Percentiles rank a stretch among this genome's conserved stretches.
These are phyloP conservation scores for Calophaca sinica DNA, from an alignment of 306 rosid genomes.

Conservation along the genomic window DNA sequence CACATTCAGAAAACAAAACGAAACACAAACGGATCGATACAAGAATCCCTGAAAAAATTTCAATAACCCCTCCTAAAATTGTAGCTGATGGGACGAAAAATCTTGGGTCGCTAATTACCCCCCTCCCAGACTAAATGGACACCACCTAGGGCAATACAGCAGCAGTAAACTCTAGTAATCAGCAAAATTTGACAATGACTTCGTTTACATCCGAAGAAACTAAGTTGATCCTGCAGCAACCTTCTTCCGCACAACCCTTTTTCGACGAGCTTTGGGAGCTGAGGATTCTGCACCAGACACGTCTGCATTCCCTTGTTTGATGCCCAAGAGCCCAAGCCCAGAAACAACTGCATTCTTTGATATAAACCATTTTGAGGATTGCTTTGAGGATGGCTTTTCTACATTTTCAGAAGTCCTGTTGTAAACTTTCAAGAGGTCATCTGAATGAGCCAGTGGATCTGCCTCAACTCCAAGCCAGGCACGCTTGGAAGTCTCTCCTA, in stretches of 20 bases:
- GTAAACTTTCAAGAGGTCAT: conserved; percentile 79
- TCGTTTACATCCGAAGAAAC: conserved; percentile 34
- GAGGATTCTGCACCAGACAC: conserved; percentile 59
- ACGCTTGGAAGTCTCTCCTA: conserved; percentile 91
- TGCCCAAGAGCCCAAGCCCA: conserved; percentile 97
- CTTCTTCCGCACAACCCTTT: conserved; percentile 87
- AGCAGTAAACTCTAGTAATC: conserved; percentile 38
- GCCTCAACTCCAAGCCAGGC: conserved; percentile 99
- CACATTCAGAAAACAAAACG: conserved; percentile 28
- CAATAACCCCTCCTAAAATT: conserved; percentile 40
- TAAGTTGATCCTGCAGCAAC: conserved; percentile 72
- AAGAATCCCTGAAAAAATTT: conserved; percentile 39
- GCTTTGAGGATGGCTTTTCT: conserved; percentile 47
- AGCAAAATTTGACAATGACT: conserved; percentile 61
- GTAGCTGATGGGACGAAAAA: conserved; percentile 26
- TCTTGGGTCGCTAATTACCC: conserved; percentile 41
- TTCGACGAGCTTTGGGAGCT: conserved; percentile 80
- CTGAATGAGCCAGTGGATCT: conserved; percentile 85
- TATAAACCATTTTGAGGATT: conserved; percentile 86
- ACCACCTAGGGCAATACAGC: conserved; percentile 39
- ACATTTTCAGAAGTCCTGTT: conserved; percentile 73
- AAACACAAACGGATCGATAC: conserved; percentile 14
- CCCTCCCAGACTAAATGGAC: conserved; percentile 22
- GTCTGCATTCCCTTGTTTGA: conserved; percentile 69
- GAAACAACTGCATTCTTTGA: conserved; percentile 90